Evolutionary conservation across 495 filamentous ascomycete species (phyloP), one percentile per base, ranked within the genome.

Genomic region (Pyrenopolyporus hunteri): DNA sequence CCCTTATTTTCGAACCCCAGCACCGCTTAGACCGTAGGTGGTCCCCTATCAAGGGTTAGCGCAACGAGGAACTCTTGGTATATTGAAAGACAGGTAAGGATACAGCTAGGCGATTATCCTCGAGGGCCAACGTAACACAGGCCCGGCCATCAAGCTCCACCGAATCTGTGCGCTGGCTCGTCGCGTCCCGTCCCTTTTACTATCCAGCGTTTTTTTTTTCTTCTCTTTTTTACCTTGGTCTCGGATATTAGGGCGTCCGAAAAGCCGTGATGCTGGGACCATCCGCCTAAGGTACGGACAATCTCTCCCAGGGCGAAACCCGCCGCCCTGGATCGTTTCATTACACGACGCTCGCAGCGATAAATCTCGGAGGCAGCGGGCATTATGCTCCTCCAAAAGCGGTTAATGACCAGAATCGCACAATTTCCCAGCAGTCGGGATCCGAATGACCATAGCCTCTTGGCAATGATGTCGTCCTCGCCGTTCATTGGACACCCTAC

Each of bases 351-450:
- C 49, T 52, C 47, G n/a, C 35, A 26, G 46, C 35, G 13, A 57
- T 26, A 56, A 53, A 42, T 46, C 56, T 59, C 51, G 51, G 56
- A 57, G 51, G 25, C 48, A 58, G 11, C 35, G 26, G 42, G 7
- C 42, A 43, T n/a, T 36, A 17, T 51, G 20, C 8, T 2, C 13
- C 16, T 23, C 63, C 47, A 22, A 60, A 65, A 60, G 44, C 45
- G 46, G 57, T 56, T 66, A 56, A 55, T 6, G 16, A 33, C 37
- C 37, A 51, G 46, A 6, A 59, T 64, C 54, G 40, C 44, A 59
- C 22, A 66, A 66, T 66, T 61, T 66, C 63, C 63, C 63, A 66
- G 57, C 57, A 6, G 44, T 66, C 20, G 39, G 57, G 57, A 66
- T 66, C 63, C 63, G 57, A 60, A 46, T 57, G 45, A 43, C 40